Percentiles rank a stretch among this genome's conserved stretches.
Conservation (phyloP, 1,139 yeast genomes). For the Suhomyces ambrosiae region DNA sequence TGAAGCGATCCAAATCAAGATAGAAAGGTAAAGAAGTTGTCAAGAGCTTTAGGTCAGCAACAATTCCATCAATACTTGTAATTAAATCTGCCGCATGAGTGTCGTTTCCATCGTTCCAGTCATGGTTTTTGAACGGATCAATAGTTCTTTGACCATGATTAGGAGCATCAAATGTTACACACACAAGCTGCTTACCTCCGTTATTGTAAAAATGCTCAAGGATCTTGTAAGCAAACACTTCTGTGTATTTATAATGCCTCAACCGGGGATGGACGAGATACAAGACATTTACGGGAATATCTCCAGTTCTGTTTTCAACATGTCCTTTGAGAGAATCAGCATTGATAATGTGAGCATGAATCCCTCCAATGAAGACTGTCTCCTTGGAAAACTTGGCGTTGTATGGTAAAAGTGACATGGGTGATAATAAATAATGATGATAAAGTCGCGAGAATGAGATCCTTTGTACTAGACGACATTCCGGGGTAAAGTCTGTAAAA, state of each 20-base stretch:
- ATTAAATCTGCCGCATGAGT: slow-evolving; percentile 59
- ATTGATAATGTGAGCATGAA: slow-evolving; percentile 39
- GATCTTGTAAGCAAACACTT: slow-evolving; percentile 33
- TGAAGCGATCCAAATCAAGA: slow-evolving; percentile 36
- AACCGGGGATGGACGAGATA: slow-evolving; percentile 46
- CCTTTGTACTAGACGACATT: too few species aligned
- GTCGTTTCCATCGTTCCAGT: slow-evolving; percentile 51
- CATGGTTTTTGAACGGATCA: slow-evolving; percentile 35
- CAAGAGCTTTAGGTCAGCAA: slow-evolving; percentile 49
- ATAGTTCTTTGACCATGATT: slow-evolving; percentile 61
- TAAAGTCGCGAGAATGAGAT: background rate
- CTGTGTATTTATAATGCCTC: slow-evolving; percentile 32
- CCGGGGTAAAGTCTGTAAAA: too few species aligned
- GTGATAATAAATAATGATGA: background rate
- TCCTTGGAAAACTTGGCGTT: slow-evolving; percentile 29
- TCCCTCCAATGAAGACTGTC: slow-evolving; percentile 34
- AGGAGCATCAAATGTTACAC: slow-evolving; percentile 58
- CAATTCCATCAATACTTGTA: slow-evolving; percentile 52
- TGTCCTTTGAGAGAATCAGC: slow-evolving; percentile 28
- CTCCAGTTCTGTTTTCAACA: slow-evolving; percentile 18
- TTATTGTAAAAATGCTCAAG: slow-evolving; percentile 31
- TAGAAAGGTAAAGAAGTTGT: slow-evolving; percentile 52
- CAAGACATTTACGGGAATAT: slow-evolving; percentile 38
- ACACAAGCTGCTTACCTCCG: slow-evolving; percentile 32
- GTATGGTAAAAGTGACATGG: slow-evolving; percentile 13